phyloP scores from a whole-genome alignment of 768 basidiomycete species.

The Boletus sp. region DNA sequence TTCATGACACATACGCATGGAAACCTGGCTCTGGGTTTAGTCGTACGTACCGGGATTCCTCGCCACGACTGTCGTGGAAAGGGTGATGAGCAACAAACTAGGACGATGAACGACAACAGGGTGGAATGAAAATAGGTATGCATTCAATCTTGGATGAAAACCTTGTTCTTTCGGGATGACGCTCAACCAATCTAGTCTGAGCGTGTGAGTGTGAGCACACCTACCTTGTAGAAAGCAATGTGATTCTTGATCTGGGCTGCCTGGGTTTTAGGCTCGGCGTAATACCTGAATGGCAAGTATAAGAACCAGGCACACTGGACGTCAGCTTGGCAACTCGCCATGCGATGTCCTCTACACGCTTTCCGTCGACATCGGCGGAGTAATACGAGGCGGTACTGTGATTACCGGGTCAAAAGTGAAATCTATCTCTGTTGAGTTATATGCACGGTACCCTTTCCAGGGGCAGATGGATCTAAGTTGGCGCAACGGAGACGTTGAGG shows the following conservation, averaged over 20 bases:
- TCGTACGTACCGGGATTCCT: background rate
- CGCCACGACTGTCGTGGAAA: too few species aligned
- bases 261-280: conserved; percentile 52
- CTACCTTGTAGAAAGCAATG: conserved; percentile 79
- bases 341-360: conserved; percentile 55
- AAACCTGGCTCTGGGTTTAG: background rate
- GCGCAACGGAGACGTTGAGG: background rate
- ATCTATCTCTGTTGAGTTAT: background rate
- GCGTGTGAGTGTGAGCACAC: background rate
- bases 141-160: conserved; percentile 16
- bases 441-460: conserved; percentile 64
- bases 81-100: background rate
- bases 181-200: background rate
- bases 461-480: conserved; percentile 49
- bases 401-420: conserved; percentile 1
- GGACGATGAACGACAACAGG: background rate
- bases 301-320: background rate
- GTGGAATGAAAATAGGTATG: background rate
- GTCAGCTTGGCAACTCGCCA: conserved; percentile 45
- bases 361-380: conserved; percentile 49
- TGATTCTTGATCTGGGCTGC: conserved; percentile 64
- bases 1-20: background rate
- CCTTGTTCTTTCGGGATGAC: conserved; percentile 17
- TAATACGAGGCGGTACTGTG: conserved; percentile 66
- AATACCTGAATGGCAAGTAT: conserved; percentile 51